Conservation (phyloP, 805 yeast species). For the Citeromyces matritensis region DNA sequence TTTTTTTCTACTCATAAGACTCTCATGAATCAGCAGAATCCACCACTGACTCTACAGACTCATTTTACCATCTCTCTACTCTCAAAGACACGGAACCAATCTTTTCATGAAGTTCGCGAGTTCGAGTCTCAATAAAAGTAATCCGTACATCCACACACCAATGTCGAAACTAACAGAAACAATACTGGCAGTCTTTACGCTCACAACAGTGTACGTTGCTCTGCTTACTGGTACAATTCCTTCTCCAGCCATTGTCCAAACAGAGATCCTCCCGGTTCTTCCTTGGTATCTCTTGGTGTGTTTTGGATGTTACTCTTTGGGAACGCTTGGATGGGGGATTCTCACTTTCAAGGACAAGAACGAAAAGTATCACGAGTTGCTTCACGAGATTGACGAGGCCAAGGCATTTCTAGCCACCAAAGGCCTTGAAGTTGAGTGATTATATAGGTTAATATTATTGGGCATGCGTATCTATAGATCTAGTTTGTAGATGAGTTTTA, state of each 20-base stretch:
- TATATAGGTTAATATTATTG: neutral
- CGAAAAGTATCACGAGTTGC: conserved; percentile 47
- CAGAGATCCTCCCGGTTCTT: conserved; percentile 44
- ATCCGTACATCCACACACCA: too few species aligned
- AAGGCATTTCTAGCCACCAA: conserved; percentile 37
- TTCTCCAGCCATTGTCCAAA: conserved; percentile 25
- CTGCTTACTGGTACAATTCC: conserved; percentile 40
- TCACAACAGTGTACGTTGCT: conserved; percentile 38
- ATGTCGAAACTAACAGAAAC: conserved; percentile 65
- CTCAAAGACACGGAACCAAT: too few species aligned
- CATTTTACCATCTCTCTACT: too few species aligned
- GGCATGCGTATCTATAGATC: neutral
- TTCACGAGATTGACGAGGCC: conserved; percentile 44
- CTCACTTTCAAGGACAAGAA: conserved; percentile 58
- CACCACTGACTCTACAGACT: too few species aligned
- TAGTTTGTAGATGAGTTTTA: too few species aligned
- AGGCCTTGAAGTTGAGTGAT: conserved; percentile 28
- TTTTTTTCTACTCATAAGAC: too few species aligned
- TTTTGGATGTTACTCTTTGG: conserved; percentile 57
- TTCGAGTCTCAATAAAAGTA: too few species aligned
- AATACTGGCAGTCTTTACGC: conserved; percentile 24
- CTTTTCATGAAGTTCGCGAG: too few species aligned
- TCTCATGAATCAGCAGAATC: too few species aligned
- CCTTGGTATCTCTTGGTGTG: conserved; percentile 61
- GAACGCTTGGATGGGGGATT: conserved; percentile 55